A percentile compares a stretch with the other conserved stretches of the same genome.
phyloP scores from a whole-genome alignment of 768 basidiomycete species.

The Ramaria sp. region DNA sequence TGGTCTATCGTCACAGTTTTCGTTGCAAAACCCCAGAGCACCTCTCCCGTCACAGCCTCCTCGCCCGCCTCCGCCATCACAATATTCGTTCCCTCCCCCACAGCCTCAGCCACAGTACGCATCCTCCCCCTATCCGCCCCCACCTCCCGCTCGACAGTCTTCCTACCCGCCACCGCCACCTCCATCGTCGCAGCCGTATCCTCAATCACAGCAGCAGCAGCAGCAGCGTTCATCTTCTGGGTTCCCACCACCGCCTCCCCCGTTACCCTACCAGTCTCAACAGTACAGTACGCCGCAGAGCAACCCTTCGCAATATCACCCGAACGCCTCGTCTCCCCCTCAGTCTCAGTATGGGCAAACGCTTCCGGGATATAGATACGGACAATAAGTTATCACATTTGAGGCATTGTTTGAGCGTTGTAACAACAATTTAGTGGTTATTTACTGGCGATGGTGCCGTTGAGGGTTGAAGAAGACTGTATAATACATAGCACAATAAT shows the following conservation, averaged over 20 bases:
- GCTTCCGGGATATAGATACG: slow-evolving; percentile 2
- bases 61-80: slow-evolving; percentile 12
- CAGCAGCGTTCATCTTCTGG: not conserved
- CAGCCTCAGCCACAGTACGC: slow-evolving; percentile 11
- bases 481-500: too few species aligned
- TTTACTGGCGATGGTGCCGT: too few species aligned
- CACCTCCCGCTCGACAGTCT: slow-evolving; percentile 13
- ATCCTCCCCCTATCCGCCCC: slow-evolving; percentile 13
- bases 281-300: slow-evolving; percentile 5
- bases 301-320: not conserved
- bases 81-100: slow-evolving; percentile 14
- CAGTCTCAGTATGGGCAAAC: slow-evolving; percentile 3
- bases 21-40: slow-evolving; percentile 13
- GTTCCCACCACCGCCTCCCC: slow-evolving; percentile 7
- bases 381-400: too few species aligned
- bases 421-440: too few species aligned
- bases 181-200: slow-evolving; percentile 17
- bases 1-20: slow-evolving; percentile 5
- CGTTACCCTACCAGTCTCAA: slow-evolving; percentile 5
- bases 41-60: slow-evolving; percentile 16
- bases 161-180: slow-evolving; percentile 18
- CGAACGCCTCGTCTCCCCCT: not conserved
- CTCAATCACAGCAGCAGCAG: not conserved
- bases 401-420: too few species aligned
- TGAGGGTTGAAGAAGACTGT: too few species aligned